phyloP scores from a whole-genome alignment of 2,329 filamentous ascomycete species.

The Cercospora nicotianae region DNA sequence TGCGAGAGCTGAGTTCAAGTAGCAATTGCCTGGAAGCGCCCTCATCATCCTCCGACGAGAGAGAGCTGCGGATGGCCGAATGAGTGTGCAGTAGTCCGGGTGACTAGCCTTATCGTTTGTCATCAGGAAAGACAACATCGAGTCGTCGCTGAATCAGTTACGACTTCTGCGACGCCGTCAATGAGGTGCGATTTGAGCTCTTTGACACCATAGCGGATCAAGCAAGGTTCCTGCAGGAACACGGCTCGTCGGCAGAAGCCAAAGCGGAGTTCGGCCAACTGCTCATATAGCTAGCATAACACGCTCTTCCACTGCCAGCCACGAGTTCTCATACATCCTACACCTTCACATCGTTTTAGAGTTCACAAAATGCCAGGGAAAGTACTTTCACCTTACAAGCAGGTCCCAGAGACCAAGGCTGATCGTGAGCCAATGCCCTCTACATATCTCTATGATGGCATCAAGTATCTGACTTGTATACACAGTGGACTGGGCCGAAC shows the following conservation, averaged over 20 bases:
- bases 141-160: background rate
- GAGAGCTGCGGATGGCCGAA: background rate
- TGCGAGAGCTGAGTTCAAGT: background rate
- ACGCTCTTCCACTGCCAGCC: background rate
- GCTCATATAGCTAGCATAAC: conserved; percentile 1
- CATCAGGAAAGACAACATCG: background rate
- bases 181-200: conserved; percentile 28
- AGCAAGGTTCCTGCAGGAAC: conserved; percentile 15
- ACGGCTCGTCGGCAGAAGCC: conserved; percentile 22
- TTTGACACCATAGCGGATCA: conserved; percentile 28
- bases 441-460: background rate
- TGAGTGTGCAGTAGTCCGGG: background rate
- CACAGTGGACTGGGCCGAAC: conserved; percentile 51
- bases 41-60: background rate
- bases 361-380: conserved; percentile 23
- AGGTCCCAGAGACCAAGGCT: conserved; percentile 37
- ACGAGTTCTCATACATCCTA: background rate
- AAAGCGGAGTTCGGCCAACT: background rate
- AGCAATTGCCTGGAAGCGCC: background rate
- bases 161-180: background rate
- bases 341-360: background rate
- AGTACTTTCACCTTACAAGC: conserved; percentile 33
- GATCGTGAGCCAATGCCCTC: conserved; percentile 21
- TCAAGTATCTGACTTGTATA: background rate
- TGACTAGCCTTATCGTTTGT: background rate